Percentiles rank a stretch among this genome's conserved stretches.
These are phyloP conservation scores for Pyronema omphalodes DNA, from an alignment of 495 filamentous ascomycete species.

Conservation along the genomic window DNA sequence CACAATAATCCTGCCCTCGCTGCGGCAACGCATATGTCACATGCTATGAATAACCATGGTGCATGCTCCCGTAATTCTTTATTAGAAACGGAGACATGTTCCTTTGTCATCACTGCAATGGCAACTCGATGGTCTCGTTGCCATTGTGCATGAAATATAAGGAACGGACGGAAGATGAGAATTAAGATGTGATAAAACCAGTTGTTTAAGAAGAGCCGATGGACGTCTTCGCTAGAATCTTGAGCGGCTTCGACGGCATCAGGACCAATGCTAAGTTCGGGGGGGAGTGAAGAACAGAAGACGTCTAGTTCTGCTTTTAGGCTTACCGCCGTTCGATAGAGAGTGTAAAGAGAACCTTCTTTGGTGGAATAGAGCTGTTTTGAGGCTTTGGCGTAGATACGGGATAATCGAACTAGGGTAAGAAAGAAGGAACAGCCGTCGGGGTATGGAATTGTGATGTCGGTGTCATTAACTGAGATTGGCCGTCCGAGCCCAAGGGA, in stretches of 20 bases:
- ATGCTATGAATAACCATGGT: constrained; percentile 1
- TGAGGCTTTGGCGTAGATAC: neutral
- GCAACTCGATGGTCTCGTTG: neutral
- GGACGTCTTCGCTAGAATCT: neutral
- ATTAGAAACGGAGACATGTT: neutral
- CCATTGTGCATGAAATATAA: constrained; percentile 3
- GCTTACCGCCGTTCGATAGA: neutral
- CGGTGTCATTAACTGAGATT: neutral
- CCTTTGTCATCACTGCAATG: neutral
- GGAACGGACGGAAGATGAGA: constrained; percentile 4
- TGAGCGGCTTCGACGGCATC: neutral
- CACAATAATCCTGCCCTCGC: neutral
- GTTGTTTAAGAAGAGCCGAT: constrained; percentile 2
- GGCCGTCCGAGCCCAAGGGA: neutral
- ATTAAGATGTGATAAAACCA: constrained; percentile 2
- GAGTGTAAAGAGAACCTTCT: neutral
- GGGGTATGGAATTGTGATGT: constrained; percentile 1
- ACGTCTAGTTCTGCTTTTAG: neutral
- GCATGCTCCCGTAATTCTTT: neutral
- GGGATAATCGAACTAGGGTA: neutral
- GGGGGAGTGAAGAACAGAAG: constrained; percentile 1
- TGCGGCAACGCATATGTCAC: neutral
- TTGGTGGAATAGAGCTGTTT: neutral
- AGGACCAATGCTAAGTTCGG: neutral
- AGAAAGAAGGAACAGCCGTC: neutral